phyloP scores from a whole-genome alignment of 768 basidiomycete genomes.

The Leccinum imitatum region DNA sequence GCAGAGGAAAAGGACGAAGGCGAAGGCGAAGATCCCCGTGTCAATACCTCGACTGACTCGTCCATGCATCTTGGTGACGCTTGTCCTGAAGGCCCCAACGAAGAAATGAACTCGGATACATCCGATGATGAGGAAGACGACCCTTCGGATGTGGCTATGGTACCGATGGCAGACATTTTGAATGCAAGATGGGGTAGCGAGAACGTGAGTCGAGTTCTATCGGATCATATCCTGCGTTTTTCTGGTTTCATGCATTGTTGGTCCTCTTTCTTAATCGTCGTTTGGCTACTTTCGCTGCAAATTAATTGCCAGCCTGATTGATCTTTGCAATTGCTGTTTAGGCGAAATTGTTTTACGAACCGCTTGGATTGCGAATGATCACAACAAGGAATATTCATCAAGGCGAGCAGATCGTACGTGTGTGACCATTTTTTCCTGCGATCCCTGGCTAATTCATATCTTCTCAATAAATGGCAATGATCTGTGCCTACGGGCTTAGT shows the following conservation, averaged over 20 bases:
- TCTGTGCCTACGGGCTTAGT: slow-evolving; percentile 43
- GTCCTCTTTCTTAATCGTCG: not conserved
- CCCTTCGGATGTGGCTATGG: slow-evolving; percentile 77
- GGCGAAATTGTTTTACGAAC: slow-evolving; percentile 86
- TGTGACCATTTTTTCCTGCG: not conserved
- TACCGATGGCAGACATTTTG: slow-evolving; percentile 94
- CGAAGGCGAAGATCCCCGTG: slow-evolving; percentile 33
- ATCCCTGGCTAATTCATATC: too few relatives aligned
- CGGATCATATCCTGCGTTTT: not conserved
- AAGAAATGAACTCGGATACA: slow-evolving; percentile 42
- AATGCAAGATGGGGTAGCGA: slow-evolving; percentile 85
- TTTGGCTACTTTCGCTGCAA: not conserved
- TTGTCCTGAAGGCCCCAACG: slow-evolving; percentile 9
- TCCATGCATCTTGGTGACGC: slow-evolving; percentile 34
- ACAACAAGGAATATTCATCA: slow-evolving; percentile 69
- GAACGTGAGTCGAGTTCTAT: slow-evolving; percentile 57
- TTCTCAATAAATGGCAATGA: not conserved
- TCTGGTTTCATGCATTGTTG: not conserved
- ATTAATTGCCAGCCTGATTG: not conserved
- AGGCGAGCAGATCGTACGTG: slow-evolving; percentile 85
- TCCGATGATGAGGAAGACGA: slow-evolving; percentile 50
- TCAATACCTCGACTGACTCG: slow-evolving; percentile 15
- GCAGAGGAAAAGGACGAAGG: slow-evolving; percentile 36
- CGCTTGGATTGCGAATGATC: slow-evolving; percentile 71
- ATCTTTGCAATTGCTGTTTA: slow-evolving; percentile 28